phyloP scores from a whole-genome alignment of 371 early-diverging fungal genomes.

The Rhizomucor pusillus region DNA sequence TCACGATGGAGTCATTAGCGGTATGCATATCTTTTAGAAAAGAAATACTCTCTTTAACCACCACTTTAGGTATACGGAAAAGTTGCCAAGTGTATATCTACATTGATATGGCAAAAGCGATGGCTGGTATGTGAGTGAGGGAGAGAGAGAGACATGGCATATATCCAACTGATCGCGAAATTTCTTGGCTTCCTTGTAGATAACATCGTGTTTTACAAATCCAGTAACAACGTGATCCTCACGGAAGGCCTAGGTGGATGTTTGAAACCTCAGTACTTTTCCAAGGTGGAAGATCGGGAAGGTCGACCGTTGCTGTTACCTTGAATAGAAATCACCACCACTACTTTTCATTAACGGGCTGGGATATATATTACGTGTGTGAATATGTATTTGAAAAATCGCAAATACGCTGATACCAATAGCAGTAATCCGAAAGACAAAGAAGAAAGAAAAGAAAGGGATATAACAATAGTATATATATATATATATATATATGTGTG shows the following conservation, averaged over 20 bases:
- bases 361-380: too few relatives aligned
- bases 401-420: too few relatives aligned
- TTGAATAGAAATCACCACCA: not conserved
- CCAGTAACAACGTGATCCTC: constrained; percentile 79
- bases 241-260: constrained; percentile 66
- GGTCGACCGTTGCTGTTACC: constrained; percentile 10
- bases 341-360: too few relatives aligned
- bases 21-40: constrained; percentile 1
- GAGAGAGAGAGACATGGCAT: not conserved
- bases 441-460: too few relatives aligned
- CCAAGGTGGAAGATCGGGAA: constrained; percentile 40
- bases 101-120: constrained; percentile 66
- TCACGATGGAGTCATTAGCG: constrained; percentile 67
- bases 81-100: constrained; percentile 70
- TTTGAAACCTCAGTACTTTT: constrained; percentile 65
- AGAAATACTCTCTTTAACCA: not conserved
- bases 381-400: too few relatives aligned
- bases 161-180: not conserved
- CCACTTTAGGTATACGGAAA: constrained; percentile 56
- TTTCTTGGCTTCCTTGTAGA: constrained; percentile 27
- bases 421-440: too few relatives aligned
- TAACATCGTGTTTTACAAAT: constrained; percentile 72
- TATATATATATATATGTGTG: too few relatives aligned
- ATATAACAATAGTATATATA: too few relatives aligned
- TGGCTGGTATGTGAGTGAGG: constrained; percentile 60